Base-by-base conservation (phyloP, 2,329 filamentous ascomycete species). In the Pestalotiopsis sp. region DNA sequence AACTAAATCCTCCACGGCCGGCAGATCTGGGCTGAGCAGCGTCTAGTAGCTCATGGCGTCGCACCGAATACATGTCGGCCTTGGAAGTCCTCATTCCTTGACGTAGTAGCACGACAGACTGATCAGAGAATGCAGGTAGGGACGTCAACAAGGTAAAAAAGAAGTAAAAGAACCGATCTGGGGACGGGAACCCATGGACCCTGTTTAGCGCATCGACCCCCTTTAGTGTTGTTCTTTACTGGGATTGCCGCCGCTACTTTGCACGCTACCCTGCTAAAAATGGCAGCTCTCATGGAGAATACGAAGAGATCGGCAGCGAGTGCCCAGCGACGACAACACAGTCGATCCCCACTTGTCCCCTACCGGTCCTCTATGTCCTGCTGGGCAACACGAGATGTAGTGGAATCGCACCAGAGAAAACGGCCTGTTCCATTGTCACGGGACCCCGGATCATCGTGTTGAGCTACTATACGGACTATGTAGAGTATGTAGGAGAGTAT, bases 311-410 rank as follows among this genome's bases (percentile, higher is more conserved):
- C 68, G 61, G 39, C 66, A 68, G 27, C 31, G 31, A 36, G 31
- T 36, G 31, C 31, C 31, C 31, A 36, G 31, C 57, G 49, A 64
- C 68, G 60, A 49, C 61, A 60, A 45, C 17, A 39, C 27, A 36
- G 23, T 9, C 45, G 20, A n/a, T 36, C 56, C 58, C 66, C 65
- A 49, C 68, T 36, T 25, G 52, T 36, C 56, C 23, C 57, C 27
- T 36, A 62, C 12, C 63, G 20, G 27, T n/a, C 56, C 62, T 60
- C 25, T 65, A 17, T 23, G 52, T 36, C 56, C 23, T 56, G 20
- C 25, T 66, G 58, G n/a, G 49, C 39, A 70, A 70, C 68, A 70
- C 68, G 68, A 70, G 68, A 70, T 68, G 68, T 45, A 27, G 68
- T 68, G 68, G 68, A 66, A 60, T 67, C 49, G 38, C 64, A 39